Base-by-base conservation (phyloP, 1,284 basidiomycete species). In the Marasmius tenuissimus region DNA sequence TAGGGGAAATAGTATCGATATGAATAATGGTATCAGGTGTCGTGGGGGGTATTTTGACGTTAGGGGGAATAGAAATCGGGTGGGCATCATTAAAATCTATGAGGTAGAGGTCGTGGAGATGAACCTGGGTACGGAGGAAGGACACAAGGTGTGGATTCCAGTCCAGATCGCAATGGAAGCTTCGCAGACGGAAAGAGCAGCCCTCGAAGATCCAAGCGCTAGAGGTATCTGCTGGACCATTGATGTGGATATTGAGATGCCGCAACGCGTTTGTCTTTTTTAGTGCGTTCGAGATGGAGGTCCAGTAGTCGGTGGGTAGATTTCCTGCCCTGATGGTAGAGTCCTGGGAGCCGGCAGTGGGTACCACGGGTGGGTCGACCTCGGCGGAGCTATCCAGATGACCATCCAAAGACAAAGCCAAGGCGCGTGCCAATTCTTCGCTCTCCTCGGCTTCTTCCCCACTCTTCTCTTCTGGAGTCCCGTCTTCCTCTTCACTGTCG, bases 111-210 rank as follows among this genome's bases (percentile, higher is more conserved):
- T 88, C 85, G 61, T 75, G 68, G 55, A 89, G 78, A 39, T 76
- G 73, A 42, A 64, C 63, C 68, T 89, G 87, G 1, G 71, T 69
- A 58, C 81, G 80, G 14, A 89, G 77, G 69, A 89, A 89, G 27
- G 73, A 67, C 45, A 82, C 74, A 37, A 89, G 82, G 63, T 80
- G 68, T 8, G 65, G 62, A 67, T 88, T 85, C 87, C 87, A 89
- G 60, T 81, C 76, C 56, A 89, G 77, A 68, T 88, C 87, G 67
- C 85, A 88, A 66, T 86, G 83, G 64, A 89, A 86, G 7, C 76
- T 79, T 55, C 73, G 78, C 18, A 89, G 81, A 45, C 74, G 81
- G 66, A 88, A 89, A 6, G 72, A 70, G 64, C 77, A 80, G 10
- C 71, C 72, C 14, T 73, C 57, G 12, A 89, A 73, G 53, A 87